These are phyloP conservation scores for Quercus alba DNA, from an alignment of 306 rosid genomes.

Conservation along the genomic window DNA sequence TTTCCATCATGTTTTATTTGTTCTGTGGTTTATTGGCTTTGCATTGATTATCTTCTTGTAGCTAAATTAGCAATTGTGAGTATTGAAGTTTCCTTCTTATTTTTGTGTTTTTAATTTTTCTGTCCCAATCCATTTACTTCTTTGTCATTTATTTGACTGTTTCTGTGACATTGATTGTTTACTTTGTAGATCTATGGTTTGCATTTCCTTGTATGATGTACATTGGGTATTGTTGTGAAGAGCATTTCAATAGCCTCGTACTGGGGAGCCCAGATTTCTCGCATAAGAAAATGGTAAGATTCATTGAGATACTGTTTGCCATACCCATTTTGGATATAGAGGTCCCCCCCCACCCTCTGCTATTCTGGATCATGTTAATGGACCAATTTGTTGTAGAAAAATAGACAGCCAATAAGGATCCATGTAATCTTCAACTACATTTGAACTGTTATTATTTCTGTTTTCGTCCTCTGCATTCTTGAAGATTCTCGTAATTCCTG, in stretches of 20 bases:
- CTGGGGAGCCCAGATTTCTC: slow-evolving; percentile 85
- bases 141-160: slow-evolving; percentile 6
- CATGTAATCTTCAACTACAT: not conserved
- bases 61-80: slow-evolving; percentile 86
- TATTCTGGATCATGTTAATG: no score
- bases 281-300: slow-evolving; percentile 5
- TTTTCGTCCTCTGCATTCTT: not conserved
- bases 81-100: not conserved
- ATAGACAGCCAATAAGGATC: no score
- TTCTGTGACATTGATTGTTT: slow-evolving; percentile 17
- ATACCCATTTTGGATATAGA: no score
- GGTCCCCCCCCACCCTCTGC: no score
- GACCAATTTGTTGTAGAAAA: no score
- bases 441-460: not conserved
- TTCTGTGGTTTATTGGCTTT: slow-evolving; percentile 86
- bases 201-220: slow-evolving; percentile 76
- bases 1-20: slow-evolving; percentile 20
- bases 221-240: slow-evolving; percentile 93
- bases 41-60: slow-evolving; percentile 72
- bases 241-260: slow-evolving; percentile 62
- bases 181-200: slow-evolving; percentile 40
- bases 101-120: no score
- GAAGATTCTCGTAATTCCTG: slow-evolving; percentile 3
- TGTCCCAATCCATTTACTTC: not conserved
- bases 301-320: no score